phyloP scores from a whole-genome alignment of 2,329 filamentous ascomycete species.

The Diaporthe longicolla region DNA sequence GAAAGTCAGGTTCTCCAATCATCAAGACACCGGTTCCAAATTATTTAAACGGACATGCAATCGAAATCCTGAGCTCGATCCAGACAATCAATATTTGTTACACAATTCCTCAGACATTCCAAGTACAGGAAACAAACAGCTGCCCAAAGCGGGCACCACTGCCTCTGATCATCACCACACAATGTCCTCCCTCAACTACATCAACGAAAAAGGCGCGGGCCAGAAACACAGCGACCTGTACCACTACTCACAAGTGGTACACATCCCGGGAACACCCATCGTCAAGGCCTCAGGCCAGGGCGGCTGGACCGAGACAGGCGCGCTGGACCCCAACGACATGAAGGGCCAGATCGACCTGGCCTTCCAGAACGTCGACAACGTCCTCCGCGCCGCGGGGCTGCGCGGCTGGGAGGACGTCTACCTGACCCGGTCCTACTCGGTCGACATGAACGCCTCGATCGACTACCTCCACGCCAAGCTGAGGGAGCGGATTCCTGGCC shows the following conservation, averaged over 20 bases:
- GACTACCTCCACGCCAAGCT: neutral
- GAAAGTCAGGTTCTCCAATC: neutral
- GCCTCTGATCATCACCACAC: neutral
- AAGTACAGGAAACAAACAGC: neutral
- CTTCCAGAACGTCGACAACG: conserved; percentile 21
- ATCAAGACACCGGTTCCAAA: neutral
- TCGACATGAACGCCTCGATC: neutral
- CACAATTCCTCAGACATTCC: neutral
- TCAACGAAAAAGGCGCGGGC: conserved; percentile 6
- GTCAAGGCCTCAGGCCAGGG: conserved; percentile 17
- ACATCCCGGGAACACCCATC: conserved; percentile 1
- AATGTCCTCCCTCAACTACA: conserved; percentile 17
- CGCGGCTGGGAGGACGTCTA: conserved; percentile 19
- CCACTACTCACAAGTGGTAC: conserved; percentile 11
- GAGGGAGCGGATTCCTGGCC: neutral
- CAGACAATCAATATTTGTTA: neutral
- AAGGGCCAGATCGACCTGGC: conserved; percentile 13
- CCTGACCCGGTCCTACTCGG: neutral
- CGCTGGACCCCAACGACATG: neutral
- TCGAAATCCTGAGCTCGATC: no score
- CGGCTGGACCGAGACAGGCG: conserved; percentile 1
- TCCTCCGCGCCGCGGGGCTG: conserved; percentile 5
- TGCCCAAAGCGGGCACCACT: neutral
- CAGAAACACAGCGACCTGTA: conserved; percentile 2
- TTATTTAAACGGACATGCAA: conserved; percentile 15